Evolutionary conservation across 805 yeast species (phyloP), one percentile per base, ranked within the genome.

Genomic region (Kluyveromyces starmeri): DNA sequence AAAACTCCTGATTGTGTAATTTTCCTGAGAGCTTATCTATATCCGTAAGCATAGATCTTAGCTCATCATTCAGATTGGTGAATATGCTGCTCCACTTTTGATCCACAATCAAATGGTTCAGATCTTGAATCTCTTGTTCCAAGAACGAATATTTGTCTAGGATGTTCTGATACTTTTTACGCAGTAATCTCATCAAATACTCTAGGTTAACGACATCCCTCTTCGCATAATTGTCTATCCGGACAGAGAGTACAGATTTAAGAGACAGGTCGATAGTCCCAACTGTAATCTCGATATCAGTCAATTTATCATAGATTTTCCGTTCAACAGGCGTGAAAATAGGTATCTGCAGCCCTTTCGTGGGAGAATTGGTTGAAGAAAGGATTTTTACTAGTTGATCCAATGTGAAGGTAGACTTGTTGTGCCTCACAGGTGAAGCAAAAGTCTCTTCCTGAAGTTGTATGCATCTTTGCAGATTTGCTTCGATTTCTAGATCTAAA

Each of bases 1-100:
- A 36, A 15, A 38, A 38, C 12, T 40, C 44, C 12, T 37, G 27
- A 7, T 28, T 32, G 8, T 20, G 15, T 12, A 42, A 25, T 27
- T 43, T 48, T 12, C 32, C 27, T 20, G 38, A 43, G 20, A 41
- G 27, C 8, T 39, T 40, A 13, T 48, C 44, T 15, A 59, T 36
- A 20, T 40, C 48, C 14, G 43, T 38, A 19, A 59, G 36, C 20
- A 55, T 39, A 25, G 41, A 53, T 1, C 51, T 46, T 4, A 68
- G 48, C 40, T 73, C 73, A 3, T 58, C 50, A 28, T 72, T 59
- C 34, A 77, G 48, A 38, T 62, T 68, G 18, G 57, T 56, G 41
- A 77, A 75, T 2, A 76, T 59, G 16, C 66, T 66, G 41, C 62
- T 56, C 83, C 84, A 78, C 47, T 74, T 65, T 19, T 58, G 50